Evolutionary conservation across 176 grass and related monocot genomes (phyloP), one percentile per base, ranked within the genome.

Genomic region (Phoenix roebelenii): DNA sequence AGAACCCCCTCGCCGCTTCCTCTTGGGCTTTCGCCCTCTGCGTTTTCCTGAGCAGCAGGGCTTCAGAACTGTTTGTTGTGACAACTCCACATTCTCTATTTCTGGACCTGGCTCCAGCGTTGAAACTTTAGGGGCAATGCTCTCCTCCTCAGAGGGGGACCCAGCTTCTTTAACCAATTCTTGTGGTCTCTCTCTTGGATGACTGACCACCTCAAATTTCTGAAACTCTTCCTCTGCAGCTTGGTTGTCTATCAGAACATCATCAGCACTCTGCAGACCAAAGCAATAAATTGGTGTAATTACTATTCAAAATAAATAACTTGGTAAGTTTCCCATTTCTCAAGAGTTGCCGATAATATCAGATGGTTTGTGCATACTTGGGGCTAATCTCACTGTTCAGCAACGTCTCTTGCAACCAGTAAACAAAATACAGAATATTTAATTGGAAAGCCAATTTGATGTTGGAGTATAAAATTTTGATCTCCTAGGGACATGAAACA

Each of bases 191-290:
- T 90, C 76, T 35, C 49, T 72, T 67, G 70, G 79, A 58, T 77
- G 76, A 54, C 56, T 69, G 30, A 83, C 72, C 71, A 80, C 68
- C 71, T 85, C 82, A 72, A 89, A 89, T 26, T 83, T 85, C 60
- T 78, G 83, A 32, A 90, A 95, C 12, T 77, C 86, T 61, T 82
- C 86, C 65, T 81, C 83, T 5, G 72, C 83, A 32, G 64, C 64
- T 82, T 90, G 86, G 69, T 96, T 90, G 68, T 96, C 80, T 54
- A 97, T 91, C 72, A 97, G 64, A 20, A 97, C 78, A 72, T 91
- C 84, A 63, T 95, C 83, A 16, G 56, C 82, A 78, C 59, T 83
- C 92, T 97, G 76, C 51, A n/a, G 54, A 64, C 5, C 25, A 55
- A 59, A 59, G 65, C 5, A 68, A 12, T 7, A 10, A 39, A 35